Evolutionary conservation across 257 asterid species (phyloP), one percentile per base, ranked within the genome.

Genomic region (Ilex asprella): DNA sequence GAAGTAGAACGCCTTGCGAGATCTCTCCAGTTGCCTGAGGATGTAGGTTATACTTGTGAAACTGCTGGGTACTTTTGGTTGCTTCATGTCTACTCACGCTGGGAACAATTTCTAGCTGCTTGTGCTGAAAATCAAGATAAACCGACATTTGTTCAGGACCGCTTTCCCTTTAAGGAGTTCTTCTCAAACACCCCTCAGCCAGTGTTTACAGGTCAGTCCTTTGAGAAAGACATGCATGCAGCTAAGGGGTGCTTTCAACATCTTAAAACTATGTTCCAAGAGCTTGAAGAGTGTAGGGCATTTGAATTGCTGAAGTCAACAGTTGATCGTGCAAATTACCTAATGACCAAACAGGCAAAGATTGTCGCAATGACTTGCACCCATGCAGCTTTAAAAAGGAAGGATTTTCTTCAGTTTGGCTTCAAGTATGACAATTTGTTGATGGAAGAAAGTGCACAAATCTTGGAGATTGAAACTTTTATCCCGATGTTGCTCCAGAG

Each of bases 391-490:
- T 94, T 93, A 58, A 93, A 93, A 72, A 73, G 99, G 72, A 93
- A 93, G 76, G 99, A 93, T 82, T 93, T 93, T 80, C 81, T 93
- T 70, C 72, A 93, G 62, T 39, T 93, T 75, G 96, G 97, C 64
- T 93, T 93, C 63, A 93, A 93, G 76, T 93, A 93, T 58, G 99
- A 93, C 78, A 93, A 93, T 76, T 73, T 93, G 71, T 67, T 93
- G 67, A 93, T 93, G 99, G 99, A 93, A 79, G 99, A 93, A 81
- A 93, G 99, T 82, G 99, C 99, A 59, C 99, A 93, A 49, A 93
- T 93, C 65, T 71, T 93, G 89, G 99, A 93, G 84, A 93, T 93
- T 52, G 99, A 93, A 73, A 93, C 99, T 31, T 93, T 93, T 76
- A 85, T 93, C 60, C 99, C 99, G 1, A 87, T 93, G 99, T 71